Evolutionary conservation across 352 stramenopile genomes (phyloP).

Genomic region (Pythium pectinolyticum): DNA sequence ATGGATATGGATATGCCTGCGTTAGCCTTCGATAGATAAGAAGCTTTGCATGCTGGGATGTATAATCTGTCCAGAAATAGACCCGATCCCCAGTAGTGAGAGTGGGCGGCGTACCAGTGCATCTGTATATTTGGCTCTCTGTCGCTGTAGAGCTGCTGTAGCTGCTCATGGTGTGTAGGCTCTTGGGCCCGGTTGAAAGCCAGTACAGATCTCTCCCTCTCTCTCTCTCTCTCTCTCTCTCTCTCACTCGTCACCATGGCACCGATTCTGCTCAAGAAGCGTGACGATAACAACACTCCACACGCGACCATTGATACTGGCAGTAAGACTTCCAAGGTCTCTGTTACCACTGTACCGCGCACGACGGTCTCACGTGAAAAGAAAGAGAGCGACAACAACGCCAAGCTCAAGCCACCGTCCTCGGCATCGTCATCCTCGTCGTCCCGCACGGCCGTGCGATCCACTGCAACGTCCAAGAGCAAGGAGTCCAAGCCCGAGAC

Average conservation of each 20-base stretch:
- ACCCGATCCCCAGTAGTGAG: too few relatives aligned
- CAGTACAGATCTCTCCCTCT: too few relatives aligned
- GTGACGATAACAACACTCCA: conserved; percentile 23
- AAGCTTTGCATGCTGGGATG: too few relatives aligned
- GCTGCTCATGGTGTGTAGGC: too few relatives aligned
- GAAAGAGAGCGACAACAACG: conserved; percentile 18
- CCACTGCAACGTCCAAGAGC: background rate
- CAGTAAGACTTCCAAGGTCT: background rate
- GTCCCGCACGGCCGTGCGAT: conserved; percentile 1
- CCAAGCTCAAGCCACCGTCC: conserved; percentile 13
- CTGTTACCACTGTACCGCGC: background rate
- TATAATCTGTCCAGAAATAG: too few relatives aligned
- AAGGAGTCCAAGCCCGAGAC: conserved; percentile 25
- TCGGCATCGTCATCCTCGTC: conserved; percentile 20
- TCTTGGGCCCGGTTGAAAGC: too few relatives aligned
- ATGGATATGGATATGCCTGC: too few relatives aligned
- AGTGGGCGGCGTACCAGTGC: too few relatives aligned
- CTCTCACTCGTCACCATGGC: conserved; percentile 14
- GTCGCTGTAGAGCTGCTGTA: too few relatives aligned
- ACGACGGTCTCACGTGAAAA: conserved; percentile 10
- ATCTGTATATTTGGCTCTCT: too few relatives aligned
- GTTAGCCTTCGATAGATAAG: too few relatives aligned
- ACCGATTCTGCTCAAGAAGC: conserved; percentile 31
- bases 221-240: too few relatives aligned
- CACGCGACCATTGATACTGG: background rate